Base-by-base conservation (phyloP, 768 basidiomycete species). In the Holtermanniella nyarrowii region DNA sequence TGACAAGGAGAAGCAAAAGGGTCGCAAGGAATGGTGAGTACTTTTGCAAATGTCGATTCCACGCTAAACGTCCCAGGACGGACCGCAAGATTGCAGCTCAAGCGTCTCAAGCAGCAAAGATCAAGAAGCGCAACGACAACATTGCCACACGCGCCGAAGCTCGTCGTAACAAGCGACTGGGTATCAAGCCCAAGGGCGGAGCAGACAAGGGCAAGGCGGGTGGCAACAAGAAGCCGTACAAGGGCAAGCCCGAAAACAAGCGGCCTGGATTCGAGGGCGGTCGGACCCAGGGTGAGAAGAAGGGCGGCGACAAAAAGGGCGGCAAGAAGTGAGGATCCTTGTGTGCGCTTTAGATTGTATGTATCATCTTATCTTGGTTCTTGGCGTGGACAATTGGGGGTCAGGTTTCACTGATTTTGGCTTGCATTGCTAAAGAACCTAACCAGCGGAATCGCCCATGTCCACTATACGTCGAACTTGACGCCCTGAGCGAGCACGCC, bases 401-500 rank as follows among this genome's bases (percentile, higher is more conserved):
- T n/a, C n/a, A n/a, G n/a, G n/a, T n/a, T n/a, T n/a, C n/a, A n/a
- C n/a, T n/a, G n/a, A n/a, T n/a, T n/a, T n/a, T n/a, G n/a, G n/a
- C n/a, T n/a, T n/a, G n/a, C n/a, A n/a, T n/a, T n/a, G n/a, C n/a
- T n/a, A n/a, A n/a, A n/a, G n/a, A n/a, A n/a, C n/a, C n/a, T n/a
- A n/a, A n/a, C n/a, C n/a, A n/a, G n/a, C n/a, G n/a, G n/a, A n/a
- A n/a, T n/a, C n/a, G n/a, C n/a, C n/a, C n/a, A n/a, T n/a, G n/a
- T n/a, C n/a, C 10, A 37, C 31, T 37, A 37, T 16, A 61, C 46
- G n/a, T 68, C 69, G 53, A 97, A 97, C 58, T 79, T 81, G 55
- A 97, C 89, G 5, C 91, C 91, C 72, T 97, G 91, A 0, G 91
- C 91, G 27, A 97, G 76, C 7, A 87, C 89, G 42, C 88, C 82